Percentiles rank a stretch among this genome's conserved stretches.
Conservation (phyloP, 495 filamentous ascomycete genomes). For the Chaetomium fimeti region DNA sequence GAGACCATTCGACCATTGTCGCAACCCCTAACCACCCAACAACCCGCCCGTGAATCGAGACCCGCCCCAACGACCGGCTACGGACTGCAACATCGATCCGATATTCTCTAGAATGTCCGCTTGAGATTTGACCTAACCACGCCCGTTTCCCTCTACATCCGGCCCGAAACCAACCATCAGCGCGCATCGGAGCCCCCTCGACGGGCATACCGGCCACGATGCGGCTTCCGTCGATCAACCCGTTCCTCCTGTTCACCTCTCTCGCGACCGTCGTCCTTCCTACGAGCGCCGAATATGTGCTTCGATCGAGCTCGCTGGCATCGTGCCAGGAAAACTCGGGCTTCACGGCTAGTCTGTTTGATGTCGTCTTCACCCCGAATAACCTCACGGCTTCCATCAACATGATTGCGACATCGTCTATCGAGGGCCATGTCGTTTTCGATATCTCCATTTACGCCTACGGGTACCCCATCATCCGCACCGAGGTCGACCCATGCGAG, state of each 20-base stretch:
- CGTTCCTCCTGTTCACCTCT: slow-evolving; percentile 38
- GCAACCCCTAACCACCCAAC: background rate
- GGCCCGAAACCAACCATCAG: background rate
- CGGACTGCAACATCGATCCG: background rate
- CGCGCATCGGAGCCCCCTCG: background rate
- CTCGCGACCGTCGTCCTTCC: slow-evolving; percentile 36
- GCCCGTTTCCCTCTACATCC: background rate
- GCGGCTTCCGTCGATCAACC: slow-evolving; percentile 35
- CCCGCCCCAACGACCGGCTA: background rate
- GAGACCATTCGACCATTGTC: background rate
- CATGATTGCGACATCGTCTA: slow-evolving; percentile 79
- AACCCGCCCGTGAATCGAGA: background rate
- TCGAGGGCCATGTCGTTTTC: slow-evolving; percentile 80
- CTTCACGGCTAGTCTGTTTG: slow-evolving; percentile 81
- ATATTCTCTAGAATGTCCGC: slow-evolving; percentile 1
- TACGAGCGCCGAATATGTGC: slow-evolving; percentile 38
- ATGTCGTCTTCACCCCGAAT: slow-evolving; percentile 73
- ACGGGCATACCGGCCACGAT: slow-evolving; percentile 29
- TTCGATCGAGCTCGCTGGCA: slow-evolving; percentile 74
- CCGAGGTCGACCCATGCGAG: slow-evolving; percentile 74
- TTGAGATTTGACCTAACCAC: background rate
- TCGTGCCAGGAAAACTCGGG: slow-evolving; percentile 74
- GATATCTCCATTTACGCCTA: slow-evolving; percentile 77
- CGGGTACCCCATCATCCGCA: slow-evolving; percentile 65
- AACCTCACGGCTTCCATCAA: slow-evolving; percentile 70